phyloP scores from a whole-genome alignment of 148 eudicot genomes.

The Pharnaceum exiguum region DNA sequence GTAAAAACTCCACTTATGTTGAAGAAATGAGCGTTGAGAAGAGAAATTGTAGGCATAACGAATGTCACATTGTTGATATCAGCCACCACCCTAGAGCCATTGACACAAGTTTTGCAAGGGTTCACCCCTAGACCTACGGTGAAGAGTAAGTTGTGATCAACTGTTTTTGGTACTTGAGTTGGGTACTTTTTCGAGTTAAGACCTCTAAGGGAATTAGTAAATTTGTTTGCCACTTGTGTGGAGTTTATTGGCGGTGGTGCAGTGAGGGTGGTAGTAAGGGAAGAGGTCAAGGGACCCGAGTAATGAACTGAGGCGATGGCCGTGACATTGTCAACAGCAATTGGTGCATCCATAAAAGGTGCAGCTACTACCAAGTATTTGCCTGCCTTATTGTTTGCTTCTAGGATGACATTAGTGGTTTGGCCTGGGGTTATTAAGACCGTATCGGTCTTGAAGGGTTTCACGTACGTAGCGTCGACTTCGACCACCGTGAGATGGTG shows the following conservation, averaged over 20 bases:
- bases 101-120: conserved; percentile 40
- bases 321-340: conserved; percentile 50
- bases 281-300: conserved; percentile 9
- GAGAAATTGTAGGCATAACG: conserved; percentile 45
- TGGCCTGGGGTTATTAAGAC: conserved; percentile 52
- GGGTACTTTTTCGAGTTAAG: conserved; percentile 45
- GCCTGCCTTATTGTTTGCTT: conserved; percentile 28
- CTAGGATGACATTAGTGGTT: conserved; percentile 50
- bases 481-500: conserved; percentile 51
- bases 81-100: conserved; percentile 44
- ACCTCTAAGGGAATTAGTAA: conserved; percentile 38
- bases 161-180: conserved; percentile 34
- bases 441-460: conserved; percentile 40
- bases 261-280: conserved; percentile 27
- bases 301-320: conserved; percentile 46
- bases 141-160: conserved; percentile 49
- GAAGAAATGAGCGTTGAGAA: conserved; percentile 57
- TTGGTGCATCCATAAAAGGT: conserved; percentile 57
- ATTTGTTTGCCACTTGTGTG: conserved; percentile 27
- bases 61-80: conserved; percentile 51
- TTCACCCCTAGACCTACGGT: conserved; percentile 44
- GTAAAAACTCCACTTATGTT: conserved; percentile 43
- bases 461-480: conserved; percentile 53
- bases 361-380: conserved; percentile 42
- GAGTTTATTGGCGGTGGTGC: conserved; percentile 44